phyloP scores from a whole-genome alignment of 805 yeast species.

The Scheffersomyces ergatensis region DNA sequence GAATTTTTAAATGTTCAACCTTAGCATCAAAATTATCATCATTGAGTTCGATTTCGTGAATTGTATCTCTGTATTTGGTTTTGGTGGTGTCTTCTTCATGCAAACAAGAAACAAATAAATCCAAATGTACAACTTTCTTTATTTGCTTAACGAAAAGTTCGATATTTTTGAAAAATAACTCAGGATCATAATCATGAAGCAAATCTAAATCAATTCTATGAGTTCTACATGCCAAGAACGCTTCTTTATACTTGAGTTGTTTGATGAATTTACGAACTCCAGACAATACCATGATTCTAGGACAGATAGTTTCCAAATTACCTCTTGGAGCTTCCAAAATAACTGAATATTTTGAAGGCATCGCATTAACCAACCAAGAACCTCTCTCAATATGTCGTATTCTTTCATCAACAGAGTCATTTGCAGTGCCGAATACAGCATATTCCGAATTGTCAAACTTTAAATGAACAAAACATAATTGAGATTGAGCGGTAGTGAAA shows the following conservation, averaged over 20 bases:
- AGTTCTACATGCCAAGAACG: conserved; percentile 80
- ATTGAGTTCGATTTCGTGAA: conserved; percentile 18
- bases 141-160: conserved; percentile 70
- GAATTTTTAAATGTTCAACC: conserved; percentile 12
- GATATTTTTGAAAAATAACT: conserved; percentile 59
- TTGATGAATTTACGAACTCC: conserved; percentile 74
- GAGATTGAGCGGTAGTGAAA: conserved; percentile 86
- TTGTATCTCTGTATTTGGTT: conserved; percentile 81
- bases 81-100: conserved; percentile 81
- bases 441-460: conserved; percentile 32
- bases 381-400: conserved; percentile 89
- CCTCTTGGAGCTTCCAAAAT: conserved; percentile 95
- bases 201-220: conserved; percentile 91
- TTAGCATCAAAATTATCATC: conserved; percentile 6
- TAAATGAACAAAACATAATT: conserved; percentile 78
- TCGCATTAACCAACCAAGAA: conserved; percentile 73
- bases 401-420: conserved; percentile 62
- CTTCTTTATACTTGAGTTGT: conserved; percentile 57
- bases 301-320: conserved; percentile 88
- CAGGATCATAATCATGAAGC: conserved; percentile 82
- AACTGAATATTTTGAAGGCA: conserved; percentile 81
- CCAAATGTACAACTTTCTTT: conserved; percentile 71
- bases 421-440: conserved; percentile 19
- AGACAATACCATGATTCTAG: conserved; percentile 85
- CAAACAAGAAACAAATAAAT: conserved; percentile 81